Percentiles rank a stretch among this genome's conserved stretches.
Evolutionary conservation across 805 yeast genomes (phyloP).

Genomic region (Hanseniaspora guilliermondii): DNA sequence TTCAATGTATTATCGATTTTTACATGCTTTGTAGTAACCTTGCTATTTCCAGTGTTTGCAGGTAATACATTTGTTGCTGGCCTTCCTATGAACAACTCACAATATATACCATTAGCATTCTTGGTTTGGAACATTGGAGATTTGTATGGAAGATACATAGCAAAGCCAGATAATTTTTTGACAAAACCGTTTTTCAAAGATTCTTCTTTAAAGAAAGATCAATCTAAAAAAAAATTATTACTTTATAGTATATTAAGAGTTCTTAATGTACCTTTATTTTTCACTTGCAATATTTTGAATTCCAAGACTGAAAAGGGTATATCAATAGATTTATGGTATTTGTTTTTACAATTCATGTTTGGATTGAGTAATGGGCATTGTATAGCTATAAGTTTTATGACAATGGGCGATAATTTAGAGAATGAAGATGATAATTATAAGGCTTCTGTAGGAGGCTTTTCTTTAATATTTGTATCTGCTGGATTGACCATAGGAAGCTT

Average conservation of each 20-base stretch:
- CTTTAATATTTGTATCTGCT: conserved; percentile 62
- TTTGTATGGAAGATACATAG: conserved; percentile 61
- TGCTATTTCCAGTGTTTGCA: conserved; percentile 85
- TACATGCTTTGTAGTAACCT: conserved; percentile 57
- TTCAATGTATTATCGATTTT: conserved; percentile 59
- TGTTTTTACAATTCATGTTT: conserved; percentile 58
- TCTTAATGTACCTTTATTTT: conserved; percentile 56
- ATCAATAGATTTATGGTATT: conserved; percentile 54
- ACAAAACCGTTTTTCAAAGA: conserved; percentile 20
- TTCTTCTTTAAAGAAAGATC: conserved; percentile 18
- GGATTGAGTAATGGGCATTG: conserved; percentile 85
- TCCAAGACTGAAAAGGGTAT: conserved; percentile 16
- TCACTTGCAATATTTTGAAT: conserved; percentile 32
- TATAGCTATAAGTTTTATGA: conserved; percentile 68
- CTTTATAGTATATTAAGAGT: conserved; percentile 44
- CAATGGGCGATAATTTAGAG: conserved; percentile 47
- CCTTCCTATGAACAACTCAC: conserved; percentile 24
- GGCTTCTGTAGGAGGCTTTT: conserved; percentile 91
- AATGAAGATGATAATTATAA: conserved; percentile 44
- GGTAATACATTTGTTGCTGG: conserved; percentile 43
- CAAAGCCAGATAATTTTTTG: conserved; percentile 26
- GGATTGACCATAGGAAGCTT: conserved; percentile 75
- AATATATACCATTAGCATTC: conserved; percentile 66
- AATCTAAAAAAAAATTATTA: conserved; percentile 29
- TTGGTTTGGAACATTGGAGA: conserved; percentile 87